phyloP scores from a whole-genome alignment of 345 rosid genomes.

The Acer yangbiense region DNA sequence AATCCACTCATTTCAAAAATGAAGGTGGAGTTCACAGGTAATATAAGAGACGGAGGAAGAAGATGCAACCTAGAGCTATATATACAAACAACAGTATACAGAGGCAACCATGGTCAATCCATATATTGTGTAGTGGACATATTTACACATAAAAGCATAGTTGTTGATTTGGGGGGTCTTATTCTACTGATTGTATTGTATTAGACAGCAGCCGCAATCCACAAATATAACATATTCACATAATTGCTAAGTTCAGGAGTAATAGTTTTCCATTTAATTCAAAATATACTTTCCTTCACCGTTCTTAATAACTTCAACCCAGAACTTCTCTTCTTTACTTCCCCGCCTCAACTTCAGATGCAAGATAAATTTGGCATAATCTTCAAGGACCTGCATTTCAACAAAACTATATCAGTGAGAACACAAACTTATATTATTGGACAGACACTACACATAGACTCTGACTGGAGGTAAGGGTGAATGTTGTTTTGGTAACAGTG shows the following conservation, averaged over 20 bases:
- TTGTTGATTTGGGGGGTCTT: background rate
- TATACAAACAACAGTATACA: background rate
- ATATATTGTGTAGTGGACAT: background rate
- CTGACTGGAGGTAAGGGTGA: background rate
- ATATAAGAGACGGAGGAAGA: background rate
- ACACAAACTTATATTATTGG: background rate
- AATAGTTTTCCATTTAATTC: constrained; percentile 14
- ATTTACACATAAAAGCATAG: background rate
- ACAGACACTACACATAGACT: background rate
- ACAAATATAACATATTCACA: background rate
- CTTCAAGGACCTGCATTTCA: constrained; percentile 43
- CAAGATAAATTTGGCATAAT: constrained; percentile 46
- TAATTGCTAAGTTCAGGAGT: background rate
- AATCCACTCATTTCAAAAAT: background rate
- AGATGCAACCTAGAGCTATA: background rate
- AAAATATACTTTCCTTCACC: constrained; percentile 23
- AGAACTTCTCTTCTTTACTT: constrained; percentile 49
- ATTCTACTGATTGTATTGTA: background rate
- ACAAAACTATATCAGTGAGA: background rate
- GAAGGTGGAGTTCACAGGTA: background rate
- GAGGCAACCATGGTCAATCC: background rate
- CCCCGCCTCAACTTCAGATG: constrained; percentile 60
- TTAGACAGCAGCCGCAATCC: background rate
- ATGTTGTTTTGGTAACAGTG: background rate
- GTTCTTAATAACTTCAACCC: no score